Percentiles rank a stretch among this genome's conserved stretches.
Evolutionary conservation across 305 asterid genomes (phyloP).

Genomic region (Solanum aculeatissimum): DNA sequence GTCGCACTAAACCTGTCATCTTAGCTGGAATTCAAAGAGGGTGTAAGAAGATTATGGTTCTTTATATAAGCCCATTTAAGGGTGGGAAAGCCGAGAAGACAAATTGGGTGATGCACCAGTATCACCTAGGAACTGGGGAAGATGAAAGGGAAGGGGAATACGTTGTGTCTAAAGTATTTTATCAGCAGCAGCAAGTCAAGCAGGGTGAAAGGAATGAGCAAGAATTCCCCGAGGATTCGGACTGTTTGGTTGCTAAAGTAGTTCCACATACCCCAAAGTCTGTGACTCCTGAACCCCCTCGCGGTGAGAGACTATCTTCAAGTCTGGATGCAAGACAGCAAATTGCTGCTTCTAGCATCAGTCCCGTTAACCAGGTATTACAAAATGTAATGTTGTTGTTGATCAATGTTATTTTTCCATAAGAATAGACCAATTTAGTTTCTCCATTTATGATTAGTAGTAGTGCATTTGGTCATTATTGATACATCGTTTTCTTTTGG

Average conservation of each 20-base stretch:
- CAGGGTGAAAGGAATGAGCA: conserved; percentile 37
- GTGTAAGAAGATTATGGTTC: conserved; percentile 94
- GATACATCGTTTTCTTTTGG: neutral
- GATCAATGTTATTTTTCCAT: neutral
- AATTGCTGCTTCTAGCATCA: conserved; percentile 6
- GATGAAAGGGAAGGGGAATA: conserved; percentile 85
- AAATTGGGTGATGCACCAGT: conserved; percentile 98
- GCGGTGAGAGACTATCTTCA: conserved; percentile 25
- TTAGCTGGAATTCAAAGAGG: conserved; percentile 76
- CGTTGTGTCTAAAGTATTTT: conserved; percentile 79
- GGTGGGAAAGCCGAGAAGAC: conserved; percentile 92
- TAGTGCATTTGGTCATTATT: neutral
- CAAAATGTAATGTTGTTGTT: neutral
- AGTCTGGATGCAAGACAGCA: conserved; percentile 18
- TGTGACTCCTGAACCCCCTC: conserved; percentile 62
- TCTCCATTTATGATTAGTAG: neutral
- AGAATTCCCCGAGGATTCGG: conserved; percentile 27
- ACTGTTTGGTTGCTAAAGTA: conserved; percentile 23
- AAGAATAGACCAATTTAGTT: neutral
- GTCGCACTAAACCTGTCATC: conserved; percentile 77
- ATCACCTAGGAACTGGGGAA: conserved; percentile 80
- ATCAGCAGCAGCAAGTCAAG: conserved; percentile 68
- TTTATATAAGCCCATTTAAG: conserved; percentile 51
- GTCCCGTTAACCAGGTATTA: conserved; percentile 37
- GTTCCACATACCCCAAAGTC: conserved; percentile 83